Conservation (phyloP, 805 yeast species). For the Saccharomycopsis fermentans region DNA sequence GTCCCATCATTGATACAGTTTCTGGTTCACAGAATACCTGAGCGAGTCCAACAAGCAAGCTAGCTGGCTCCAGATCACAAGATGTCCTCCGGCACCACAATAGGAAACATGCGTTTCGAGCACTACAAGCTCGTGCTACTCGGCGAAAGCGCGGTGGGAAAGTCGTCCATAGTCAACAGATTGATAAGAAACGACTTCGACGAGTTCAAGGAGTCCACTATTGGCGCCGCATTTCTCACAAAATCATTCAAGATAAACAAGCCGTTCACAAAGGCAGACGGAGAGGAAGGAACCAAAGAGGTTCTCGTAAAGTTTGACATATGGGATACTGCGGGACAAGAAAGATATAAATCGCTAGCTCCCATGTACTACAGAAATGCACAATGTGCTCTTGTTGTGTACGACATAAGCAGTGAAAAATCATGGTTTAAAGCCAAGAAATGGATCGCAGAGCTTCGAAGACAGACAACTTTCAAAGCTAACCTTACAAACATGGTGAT, state of each 20-base stretch:
- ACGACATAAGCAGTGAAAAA: slow-evolving; percentile 58
- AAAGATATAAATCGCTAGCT: slow-evolving; percentile 64
- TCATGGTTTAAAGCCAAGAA: slow-evolving; percentile 60
- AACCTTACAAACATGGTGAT: slow-evolving; percentile 59
- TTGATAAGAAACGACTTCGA: slow-evolving; percentile 67
- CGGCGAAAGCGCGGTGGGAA: slow-evolving; percentile 66
- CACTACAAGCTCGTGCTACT: slow-evolving; percentile 51
- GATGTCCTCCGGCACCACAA: not conserved
- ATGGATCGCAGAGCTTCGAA: slow-evolving; percentile 66
- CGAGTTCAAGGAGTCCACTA: slow-evolving; percentile 66
- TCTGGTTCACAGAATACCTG: too few relatives aligned
- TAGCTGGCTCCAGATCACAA: not conserved
- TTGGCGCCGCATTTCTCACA: slow-evolving; percentile 77
- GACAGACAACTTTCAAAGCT: slow-evolving; percentile 20
- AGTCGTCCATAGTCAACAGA: slow-evolving; percentile 55
- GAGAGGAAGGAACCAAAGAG: slow-evolving; percentile 33
- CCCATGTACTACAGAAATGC: slow-evolving; percentile 81
- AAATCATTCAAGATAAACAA: slow-evolving; percentile 28
- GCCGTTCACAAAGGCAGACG: slow-evolving; percentile 26
- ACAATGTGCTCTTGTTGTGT: slow-evolving; percentile 70
- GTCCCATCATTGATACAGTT: too few relatives aligned
- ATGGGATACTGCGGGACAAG: slow-evolving; percentile 88
- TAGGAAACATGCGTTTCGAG: slow-evolving; percentile 25
- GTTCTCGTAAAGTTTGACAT: slow-evolving; percentile 63
- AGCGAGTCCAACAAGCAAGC: not conserved